Evolutionary conservation across 2,329 filamentous ascomycete genomes (phyloP).

Genomic region (Cladosporium sp.): DNA sequence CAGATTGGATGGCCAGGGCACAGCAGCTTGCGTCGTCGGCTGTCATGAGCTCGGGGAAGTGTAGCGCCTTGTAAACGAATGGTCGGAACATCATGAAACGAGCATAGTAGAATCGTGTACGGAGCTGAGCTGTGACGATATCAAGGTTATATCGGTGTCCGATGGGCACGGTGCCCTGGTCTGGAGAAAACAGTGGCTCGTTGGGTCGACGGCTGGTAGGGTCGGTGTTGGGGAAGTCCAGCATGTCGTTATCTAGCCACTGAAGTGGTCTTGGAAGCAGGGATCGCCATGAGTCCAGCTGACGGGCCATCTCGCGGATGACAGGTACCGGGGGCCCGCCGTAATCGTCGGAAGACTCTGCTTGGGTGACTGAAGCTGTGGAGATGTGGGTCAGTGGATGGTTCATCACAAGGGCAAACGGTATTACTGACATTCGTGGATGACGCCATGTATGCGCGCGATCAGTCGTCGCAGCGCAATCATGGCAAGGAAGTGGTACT

Average conservation of each 20-base stretch:
- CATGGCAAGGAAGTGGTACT: constrained; percentile 62
- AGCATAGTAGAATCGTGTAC: constrained; percentile 60
- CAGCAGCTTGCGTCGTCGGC: constrained; percentile 56
- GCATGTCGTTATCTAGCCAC: constrained; percentile 57
- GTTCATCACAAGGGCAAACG: background rate
- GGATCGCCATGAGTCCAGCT: constrained; percentile 60
- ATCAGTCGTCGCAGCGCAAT: constrained; percentile 58
- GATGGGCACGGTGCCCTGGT: constrained; percentile 47
- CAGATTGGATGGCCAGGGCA: constrained; percentile 58
- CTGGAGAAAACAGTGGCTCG: constrained; percentile 48
- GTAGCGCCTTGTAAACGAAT: constrained; percentile 61
- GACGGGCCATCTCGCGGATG: constrained; percentile 54
- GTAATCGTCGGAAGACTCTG: constrained; percentile 37
- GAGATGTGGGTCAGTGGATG: background rate
- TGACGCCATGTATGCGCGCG: constrained; percentile 53
- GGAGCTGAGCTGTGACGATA: constrained; percentile 57
- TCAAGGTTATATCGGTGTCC: constrained; percentile 56
- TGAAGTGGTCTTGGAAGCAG: constrained; percentile 57
- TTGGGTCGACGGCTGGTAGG: constrained; percentile 29
- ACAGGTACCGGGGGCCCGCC: constrained; percentile 43
- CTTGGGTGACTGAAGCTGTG: constrained; percentile 28
- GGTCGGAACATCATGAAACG: constrained; percentile 60
- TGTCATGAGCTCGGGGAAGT: constrained; percentile 56
- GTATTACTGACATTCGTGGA: constrained; percentile 52
- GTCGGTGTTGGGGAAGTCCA: constrained; percentile 41